Evolutionary conservation across 306 rosid genomes (phyloP).

Genomic region (Acacia acuminata): DNA sequence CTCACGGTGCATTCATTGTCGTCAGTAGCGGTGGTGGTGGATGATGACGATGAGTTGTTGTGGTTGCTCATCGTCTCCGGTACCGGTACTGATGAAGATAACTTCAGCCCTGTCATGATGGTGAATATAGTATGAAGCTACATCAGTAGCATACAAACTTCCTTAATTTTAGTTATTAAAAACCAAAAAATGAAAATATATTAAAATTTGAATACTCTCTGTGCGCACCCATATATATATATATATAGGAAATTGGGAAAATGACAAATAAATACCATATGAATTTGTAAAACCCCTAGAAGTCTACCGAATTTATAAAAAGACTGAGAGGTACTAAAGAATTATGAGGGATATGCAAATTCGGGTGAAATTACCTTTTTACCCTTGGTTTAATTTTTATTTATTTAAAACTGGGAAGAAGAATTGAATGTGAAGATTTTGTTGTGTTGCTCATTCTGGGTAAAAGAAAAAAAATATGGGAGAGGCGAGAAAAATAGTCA

Average conservation of each 20-base stretch:
- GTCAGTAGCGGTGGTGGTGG: not conserved
- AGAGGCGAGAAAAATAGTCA: too few species aligned
- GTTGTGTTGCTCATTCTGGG: not conserved
- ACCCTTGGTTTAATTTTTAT: too few species aligned
- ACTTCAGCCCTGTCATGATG: slow-evolving; percentile 8
- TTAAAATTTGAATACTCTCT: not conserved
- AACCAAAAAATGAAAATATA: too few species aligned
- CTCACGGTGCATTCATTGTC: slow-evolving; percentile 71
- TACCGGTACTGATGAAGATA: slow-evolving; percentile 24
- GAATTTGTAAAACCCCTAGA: too few species aligned
- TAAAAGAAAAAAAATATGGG: too few species aligned
- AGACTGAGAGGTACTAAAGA: too few species aligned
- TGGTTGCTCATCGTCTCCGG: slow-evolving; percentile 31
- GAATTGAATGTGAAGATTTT: not conserved
- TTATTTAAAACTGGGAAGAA: not conserved
- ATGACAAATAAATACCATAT: too few species aligned
- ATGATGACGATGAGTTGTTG: not conserved
- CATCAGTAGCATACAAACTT: not conserved
- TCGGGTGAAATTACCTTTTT: too few species aligned
- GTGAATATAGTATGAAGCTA: not conserved
- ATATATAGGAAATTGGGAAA: too few species aligned
- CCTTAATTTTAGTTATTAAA: not conserved
- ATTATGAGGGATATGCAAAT: too few species aligned
- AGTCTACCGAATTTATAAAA: too few species aligned
- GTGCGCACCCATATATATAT: too few species aligned